phyloP scores from a whole-genome alignment of 2,329 filamentous ascomycete species.

The Ascochyta viciae-villosae region DNA sequence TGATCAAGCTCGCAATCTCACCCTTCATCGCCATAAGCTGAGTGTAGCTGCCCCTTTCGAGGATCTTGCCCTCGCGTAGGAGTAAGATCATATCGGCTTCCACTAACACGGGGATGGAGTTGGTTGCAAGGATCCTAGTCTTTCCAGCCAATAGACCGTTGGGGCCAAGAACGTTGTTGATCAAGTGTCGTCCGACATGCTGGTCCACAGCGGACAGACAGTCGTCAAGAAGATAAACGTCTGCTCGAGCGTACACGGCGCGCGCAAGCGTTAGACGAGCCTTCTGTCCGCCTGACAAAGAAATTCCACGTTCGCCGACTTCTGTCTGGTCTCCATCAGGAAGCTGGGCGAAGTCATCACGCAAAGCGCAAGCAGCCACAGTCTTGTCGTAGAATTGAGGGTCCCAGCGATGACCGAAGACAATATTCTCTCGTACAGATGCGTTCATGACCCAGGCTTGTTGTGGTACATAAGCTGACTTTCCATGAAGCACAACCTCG shows the following conservation, averaged over 20 bases:
- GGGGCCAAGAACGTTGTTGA: conserved; percentile 88
- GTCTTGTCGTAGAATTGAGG: conserved; percentile 93
- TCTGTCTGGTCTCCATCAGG: conserved; percentile 97
- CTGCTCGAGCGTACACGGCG: conserved; percentile 95
- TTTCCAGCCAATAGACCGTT: conserved; percentile 83
- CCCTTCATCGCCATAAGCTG: conserved; percentile 95
- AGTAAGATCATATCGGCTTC: conserved; percentile 90
- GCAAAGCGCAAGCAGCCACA: conserved; percentile 85
- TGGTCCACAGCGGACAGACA: conserved; percentile 97
- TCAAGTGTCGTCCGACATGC: conserved; percentile 93
- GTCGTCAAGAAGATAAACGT: conserved; percentile 94
- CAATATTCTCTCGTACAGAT: conserved; percentile 94
- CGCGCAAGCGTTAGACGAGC: conserved; percentile 89
- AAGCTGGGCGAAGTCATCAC: conserved; percentile 89
- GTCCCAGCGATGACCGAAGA: conserved; percentile 95
- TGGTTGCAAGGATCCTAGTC: conserved; percentile 91
- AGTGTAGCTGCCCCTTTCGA: conserved; percentile 88
- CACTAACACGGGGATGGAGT: conserved; percentile 88
- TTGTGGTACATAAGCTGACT: conserved; percentile 90
- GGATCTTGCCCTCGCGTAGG: conserved; percentile 80
- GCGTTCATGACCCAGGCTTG: conserved; percentile 98
- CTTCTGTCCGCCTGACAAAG: conserved; percentile 94
- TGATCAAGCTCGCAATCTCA: conserved; percentile 83
- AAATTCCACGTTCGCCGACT: conserved; percentile 96
- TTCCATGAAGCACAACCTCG: conserved; percentile 80